Conservation (phyloP, 768 basidiomycete species). For the Termitomyces sp. region DNA sequence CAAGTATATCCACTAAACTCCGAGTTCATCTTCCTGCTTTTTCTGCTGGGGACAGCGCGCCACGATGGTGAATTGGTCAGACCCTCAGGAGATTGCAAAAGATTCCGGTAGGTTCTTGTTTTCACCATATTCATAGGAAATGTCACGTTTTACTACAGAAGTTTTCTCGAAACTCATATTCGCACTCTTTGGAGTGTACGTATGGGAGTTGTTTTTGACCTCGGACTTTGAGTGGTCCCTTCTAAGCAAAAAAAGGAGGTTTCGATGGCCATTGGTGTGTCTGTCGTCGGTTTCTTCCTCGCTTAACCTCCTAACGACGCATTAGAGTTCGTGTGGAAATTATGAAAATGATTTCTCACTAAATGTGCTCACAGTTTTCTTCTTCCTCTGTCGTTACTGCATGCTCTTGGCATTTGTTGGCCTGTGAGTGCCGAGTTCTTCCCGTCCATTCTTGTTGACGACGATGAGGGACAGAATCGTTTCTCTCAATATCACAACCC, state of each 20-base stretch:
- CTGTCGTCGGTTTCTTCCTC: neutral
- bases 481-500: slow-evolving; percentile 47
- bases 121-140: neutral
- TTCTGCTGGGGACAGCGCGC: neutral
- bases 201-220: slow-evolving; percentile 67
- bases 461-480: slow-evolving; percentile 41
- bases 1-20: neutral
- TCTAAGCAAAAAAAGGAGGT: slow-evolving; percentile 49
- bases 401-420: slow-evolving; percentile 65
- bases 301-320: neutral
- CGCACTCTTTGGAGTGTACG: slow-evolving; percentile 59
- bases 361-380: slow-evolving; percentile 39
- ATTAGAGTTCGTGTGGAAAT: slow-evolving; percentile 18
- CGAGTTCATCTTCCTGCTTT: neutral
- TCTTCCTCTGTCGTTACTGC: slow-evolving; percentile 70
- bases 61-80: slow-evolving; percentile 45
- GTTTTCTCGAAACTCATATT: slow-evolving; percentile 60
- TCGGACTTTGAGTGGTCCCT: slow-evolving; percentile 68
- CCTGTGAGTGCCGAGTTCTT: slow-evolving; percentile 39
- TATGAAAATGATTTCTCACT: neutral
- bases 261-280: slow-evolving; percentile 70
- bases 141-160: slow-evolving; percentile 28
- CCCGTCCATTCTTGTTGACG: neutral
- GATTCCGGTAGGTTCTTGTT: slow-evolving; percentile 32
- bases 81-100: slow-evolving; percentile 37